Percentiles rank a stretch among this genome's conserved stretches.
Conservation (phyloP, 345 rosid genomes). For the Nasturtium officinale region DNA sequence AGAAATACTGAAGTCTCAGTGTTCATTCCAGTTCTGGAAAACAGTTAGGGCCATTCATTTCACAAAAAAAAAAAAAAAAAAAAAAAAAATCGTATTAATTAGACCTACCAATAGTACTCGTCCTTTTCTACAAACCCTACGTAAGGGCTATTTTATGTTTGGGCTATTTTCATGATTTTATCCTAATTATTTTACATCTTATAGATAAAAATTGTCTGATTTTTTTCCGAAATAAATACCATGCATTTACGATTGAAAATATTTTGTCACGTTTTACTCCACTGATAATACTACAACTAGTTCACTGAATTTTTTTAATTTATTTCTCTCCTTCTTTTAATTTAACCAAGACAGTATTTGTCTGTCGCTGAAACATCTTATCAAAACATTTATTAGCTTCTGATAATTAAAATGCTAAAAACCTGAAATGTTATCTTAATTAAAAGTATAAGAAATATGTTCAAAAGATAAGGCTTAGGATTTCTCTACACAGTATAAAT, state of each 20-base stretch:
- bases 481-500: neutral
- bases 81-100: slow-evolving; percentile 4
- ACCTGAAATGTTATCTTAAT: neutral
- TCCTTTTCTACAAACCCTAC: slow-evolving; percentile 17
- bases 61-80: too few species aligned
- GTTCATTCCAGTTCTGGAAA: slow-evolving; percentile 14
- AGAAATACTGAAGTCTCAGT: slow-evolving; percentile 11
- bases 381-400: slow-evolving; percentile 5
- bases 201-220: neutral
- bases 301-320: neutral
- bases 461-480: neutral
- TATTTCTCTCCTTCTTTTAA: neutral
- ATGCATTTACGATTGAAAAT: neutral
- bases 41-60: slow-evolving; percentile 27
- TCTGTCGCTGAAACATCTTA: neutral
- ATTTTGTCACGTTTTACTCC: neutral
- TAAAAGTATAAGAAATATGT: neutral
- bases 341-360: neutral
- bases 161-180: slow-evolving; percentile 14
- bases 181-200: neutral
- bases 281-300: neutral
- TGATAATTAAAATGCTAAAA: neutral
- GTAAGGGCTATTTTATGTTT: neutral
- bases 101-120: slow-evolving; percentile 21
- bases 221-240: neutral